Evolutionary conservation across 73 alveolate species (phyloP).

Genomic region (Tetrahymena borealis): DNA sequence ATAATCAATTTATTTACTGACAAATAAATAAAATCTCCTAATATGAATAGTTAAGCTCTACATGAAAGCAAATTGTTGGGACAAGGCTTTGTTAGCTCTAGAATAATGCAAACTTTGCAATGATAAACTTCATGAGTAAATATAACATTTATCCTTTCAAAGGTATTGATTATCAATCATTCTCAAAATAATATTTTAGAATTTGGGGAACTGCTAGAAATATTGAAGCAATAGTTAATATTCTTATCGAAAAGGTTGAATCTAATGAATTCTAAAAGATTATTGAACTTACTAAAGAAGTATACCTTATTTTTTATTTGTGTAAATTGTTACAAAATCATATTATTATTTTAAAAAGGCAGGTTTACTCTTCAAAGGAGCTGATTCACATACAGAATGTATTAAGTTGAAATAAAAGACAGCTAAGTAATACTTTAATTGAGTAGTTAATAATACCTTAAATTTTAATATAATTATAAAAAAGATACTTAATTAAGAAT

Average conservation of each 20-base stretch:
- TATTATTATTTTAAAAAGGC: neutral
- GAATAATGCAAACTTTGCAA: neutral
- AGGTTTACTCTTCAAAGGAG: neutral
- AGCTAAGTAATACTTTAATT: neutral
- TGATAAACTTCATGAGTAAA: neutral
- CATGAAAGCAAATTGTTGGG: neutral
- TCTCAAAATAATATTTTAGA: neutral
- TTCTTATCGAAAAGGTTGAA: neutral
- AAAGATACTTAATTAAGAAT: neutral
- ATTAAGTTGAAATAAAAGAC: neutral
- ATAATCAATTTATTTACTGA: neutral
- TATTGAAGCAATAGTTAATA: neutral
- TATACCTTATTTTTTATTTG: neutral
- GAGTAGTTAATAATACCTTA: neutral
- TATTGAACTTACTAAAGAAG: neutral
- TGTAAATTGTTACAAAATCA: neutral
- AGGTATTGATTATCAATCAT: neutral
- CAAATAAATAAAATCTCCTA: neutral
- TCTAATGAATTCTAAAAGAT: neutral
- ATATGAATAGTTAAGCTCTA: neutral
- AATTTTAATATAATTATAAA: neutral
- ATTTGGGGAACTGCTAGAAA: neutral
- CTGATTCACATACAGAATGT: neutral
- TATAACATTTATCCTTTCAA: neutral
- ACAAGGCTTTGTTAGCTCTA: neutral